phyloP scores from a whole-genome alignment of 2,329 filamentous ascomycete species.

The Fusarium austroafricanum region DNA sequence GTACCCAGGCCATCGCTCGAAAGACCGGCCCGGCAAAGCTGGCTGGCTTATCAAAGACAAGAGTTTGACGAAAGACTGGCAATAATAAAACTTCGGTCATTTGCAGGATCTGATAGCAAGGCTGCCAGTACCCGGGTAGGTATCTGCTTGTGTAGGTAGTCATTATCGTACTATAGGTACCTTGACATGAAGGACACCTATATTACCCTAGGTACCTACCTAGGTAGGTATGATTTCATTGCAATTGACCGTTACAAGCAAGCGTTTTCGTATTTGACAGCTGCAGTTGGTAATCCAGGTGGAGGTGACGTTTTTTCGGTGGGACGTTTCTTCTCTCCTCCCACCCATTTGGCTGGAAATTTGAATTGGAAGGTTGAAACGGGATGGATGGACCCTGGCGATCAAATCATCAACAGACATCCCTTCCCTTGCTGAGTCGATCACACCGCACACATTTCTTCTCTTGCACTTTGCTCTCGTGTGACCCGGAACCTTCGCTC shows the following conservation, averaged over 20 bases:
- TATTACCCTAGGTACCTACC: no score
- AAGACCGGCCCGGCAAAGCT: background rate
- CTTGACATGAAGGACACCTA: background rate
- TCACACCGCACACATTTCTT: conserved; percentile 7
- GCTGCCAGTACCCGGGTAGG: no score
- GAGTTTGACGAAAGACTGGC: background rate
- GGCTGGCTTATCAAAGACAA: background rate
- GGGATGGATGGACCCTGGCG: conserved; percentile 40
- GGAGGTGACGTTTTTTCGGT: conserved; percentile 18
- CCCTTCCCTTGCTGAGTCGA: background rate
- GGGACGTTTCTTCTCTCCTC: conserved; percentile 1
- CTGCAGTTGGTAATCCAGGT: background rate
- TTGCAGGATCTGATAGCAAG: background rate
- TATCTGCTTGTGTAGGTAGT: background rate
- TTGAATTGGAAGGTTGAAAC: conserved; percentile 8
- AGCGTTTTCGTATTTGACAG: conserved; percentile 7
- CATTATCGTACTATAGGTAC: background rate
- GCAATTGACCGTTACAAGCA: background rate
- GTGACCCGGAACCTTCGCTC: conserved; percentile 33
- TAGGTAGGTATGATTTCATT: no score
- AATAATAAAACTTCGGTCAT: background rate
- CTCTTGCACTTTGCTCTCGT: background rate
- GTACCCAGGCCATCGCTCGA: background rate
- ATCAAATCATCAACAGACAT: conserved; percentile 34
- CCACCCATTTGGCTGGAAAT: background rate